These are phyloP conservation scores for Gypsophila paniculata DNA, from an alignment of 179 eudicot species.

Conservation along the genomic window DNA sequence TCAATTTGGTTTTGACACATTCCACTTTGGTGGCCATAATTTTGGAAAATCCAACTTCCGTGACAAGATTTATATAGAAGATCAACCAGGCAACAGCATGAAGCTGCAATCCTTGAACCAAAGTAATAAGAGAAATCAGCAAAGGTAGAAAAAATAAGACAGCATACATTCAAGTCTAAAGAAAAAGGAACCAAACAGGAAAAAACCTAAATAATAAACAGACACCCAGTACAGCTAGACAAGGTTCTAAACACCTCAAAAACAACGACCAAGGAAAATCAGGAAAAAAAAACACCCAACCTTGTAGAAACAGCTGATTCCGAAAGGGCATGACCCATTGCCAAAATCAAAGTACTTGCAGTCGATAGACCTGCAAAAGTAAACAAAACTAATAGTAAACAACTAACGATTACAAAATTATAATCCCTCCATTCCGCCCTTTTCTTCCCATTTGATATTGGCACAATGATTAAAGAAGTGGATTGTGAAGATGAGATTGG, in stretches of 20 bases:
- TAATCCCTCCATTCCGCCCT: too few relatives aligned
- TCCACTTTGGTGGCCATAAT: background rate
- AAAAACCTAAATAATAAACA: background rate
- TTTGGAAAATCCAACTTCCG: background rate
- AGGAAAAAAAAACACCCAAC: slow-evolving; percentile 21
- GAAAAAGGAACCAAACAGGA: background rate
- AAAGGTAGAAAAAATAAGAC: background rate
- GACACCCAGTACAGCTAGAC: background rate
- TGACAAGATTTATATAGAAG: background rate
- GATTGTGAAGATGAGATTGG: too few relatives aligned
- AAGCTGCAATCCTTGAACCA: background rate
- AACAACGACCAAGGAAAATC: background rate
- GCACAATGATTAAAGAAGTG: too few relatives aligned
- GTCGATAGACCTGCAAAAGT: slow-evolving; percentile 78
- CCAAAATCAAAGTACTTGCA: slow-evolving; percentile 98
- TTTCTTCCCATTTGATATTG: too few relatives aligned
- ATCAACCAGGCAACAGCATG: background rate
- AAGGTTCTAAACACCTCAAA: background rate
- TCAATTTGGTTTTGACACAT: background rate
- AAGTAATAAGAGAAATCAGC: background rate
- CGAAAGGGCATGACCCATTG: slow-evolving; percentile 87
- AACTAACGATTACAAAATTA: background rate
- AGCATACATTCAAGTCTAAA: background rate
- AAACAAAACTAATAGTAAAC: background rate
- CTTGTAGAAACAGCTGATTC: slow-evolving; percentile 94